phyloP scores from a whole-genome alignment of 345 rosid genomes.

The Citropsis articulata region DNA sequence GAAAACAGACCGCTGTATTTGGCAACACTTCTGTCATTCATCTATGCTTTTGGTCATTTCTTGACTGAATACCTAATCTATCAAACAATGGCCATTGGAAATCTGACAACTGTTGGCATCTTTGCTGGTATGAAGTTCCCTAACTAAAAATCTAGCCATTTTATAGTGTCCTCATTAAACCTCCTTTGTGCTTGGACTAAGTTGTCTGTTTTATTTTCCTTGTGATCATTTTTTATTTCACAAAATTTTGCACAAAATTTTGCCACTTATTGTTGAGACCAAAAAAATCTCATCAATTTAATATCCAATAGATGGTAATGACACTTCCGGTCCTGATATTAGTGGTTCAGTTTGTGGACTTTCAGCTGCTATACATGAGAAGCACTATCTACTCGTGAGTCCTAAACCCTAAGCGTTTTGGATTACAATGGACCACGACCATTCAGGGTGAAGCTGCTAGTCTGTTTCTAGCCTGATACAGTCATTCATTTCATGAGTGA shows the following conservation, averaged over 20 bases:
- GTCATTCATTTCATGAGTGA: too few species aligned
- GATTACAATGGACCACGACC: too few species aligned
- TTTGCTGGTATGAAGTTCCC: constrained; percentile 64
- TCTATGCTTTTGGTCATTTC: constrained; percentile 87
- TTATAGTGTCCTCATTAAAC: not conserved
- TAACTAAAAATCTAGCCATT: not conserved
- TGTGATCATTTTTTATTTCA: not conserved
- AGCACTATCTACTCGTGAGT: not conserved
- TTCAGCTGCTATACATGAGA: not conserved
- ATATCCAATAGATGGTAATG: not conserved
- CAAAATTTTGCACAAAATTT: too few species aligned
- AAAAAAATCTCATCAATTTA: not conserved
- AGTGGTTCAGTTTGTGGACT: not conserved
- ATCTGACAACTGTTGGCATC: constrained; percentile 73
- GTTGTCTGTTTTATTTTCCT: constrained; percentile 11
- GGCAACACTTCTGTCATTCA: constrained; percentile 80
- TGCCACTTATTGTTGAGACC: not conserved
- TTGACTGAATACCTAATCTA: constrained; percentile 76
- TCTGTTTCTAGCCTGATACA: not conserved
- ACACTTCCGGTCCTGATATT: not conserved
- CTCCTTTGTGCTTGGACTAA: not conserved
- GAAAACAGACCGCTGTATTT: constrained; percentile 73
- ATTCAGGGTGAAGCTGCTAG: not conserved
- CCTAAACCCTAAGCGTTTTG: not conserved
- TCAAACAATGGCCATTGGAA: constrained; percentile 67